phyloP scores from a whole-genome alignment of 495 filamentous ascomycete species.

The Pyronema domesticum region DNA sequence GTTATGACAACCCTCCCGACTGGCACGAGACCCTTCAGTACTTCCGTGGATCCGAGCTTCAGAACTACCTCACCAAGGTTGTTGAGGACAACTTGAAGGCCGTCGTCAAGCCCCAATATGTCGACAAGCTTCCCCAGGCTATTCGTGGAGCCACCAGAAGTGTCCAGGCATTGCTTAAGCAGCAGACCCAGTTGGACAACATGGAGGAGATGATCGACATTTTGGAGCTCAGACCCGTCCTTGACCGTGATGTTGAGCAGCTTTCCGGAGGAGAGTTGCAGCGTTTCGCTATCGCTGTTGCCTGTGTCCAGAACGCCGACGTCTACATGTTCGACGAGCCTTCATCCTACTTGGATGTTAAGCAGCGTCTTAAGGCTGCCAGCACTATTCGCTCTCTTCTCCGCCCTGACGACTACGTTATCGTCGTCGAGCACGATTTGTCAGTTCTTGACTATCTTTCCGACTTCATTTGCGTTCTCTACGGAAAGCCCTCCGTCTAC shows the following conservation, averaged over 20 bases:
- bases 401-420: conserved; percentile 81
- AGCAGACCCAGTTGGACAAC: conserved; percentile 57
- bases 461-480: conserved; percentile 93
- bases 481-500: conserved; percentile 85
- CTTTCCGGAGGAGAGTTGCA: conserved; percentile 96
- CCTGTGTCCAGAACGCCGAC: conserved; percentile 90
- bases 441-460: conserved; percentile 95
- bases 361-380: conserved; percentile 85
- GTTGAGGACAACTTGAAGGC: conserved; percentile 92
- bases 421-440: conserved; percentile 97
- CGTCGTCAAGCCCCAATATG: conserved; percentile 97
- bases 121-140: conserved; percentile 89
- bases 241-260: conserved; percentile 67
- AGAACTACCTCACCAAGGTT: conserved; percentile 98
- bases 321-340: conserved; percentile 99
- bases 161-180: conserved; percentile 58
- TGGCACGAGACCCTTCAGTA: conserved; percentile 98
- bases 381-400: conserved; percentile 79
- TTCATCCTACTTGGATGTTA: conserved; percentile 94
- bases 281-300: conserved; percentile 86
- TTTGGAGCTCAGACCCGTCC: conserved; percentile 76
- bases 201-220: conserved; percentile 67
- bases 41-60: conserved; percentile 90
- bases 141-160: conserved; percentile 60
- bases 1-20: conserved; percentile 89